Conservation (phyloP, 495 filamentous ascomycete species). For the Neurospora sp. region DNA sequence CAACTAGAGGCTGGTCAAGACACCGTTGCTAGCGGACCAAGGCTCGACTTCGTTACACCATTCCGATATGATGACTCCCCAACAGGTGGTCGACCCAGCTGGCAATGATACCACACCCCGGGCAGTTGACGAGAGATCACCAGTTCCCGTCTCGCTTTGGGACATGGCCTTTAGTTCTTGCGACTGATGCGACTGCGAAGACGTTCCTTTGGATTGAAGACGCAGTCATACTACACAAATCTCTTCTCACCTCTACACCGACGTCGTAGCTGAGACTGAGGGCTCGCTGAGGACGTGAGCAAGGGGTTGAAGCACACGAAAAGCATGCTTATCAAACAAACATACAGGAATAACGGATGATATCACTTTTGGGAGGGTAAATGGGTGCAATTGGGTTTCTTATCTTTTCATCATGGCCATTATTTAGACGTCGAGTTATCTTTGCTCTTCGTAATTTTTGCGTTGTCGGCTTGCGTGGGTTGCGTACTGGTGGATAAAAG, state of each 20-base stretch:
- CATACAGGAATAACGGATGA: neutral
- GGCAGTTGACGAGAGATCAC: neutral
- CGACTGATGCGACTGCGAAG: neutral
- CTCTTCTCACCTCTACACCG: neutral
- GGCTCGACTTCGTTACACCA: neutral
- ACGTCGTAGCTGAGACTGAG: neutral
- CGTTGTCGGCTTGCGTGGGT: neutral
- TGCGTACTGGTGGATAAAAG: neutral
- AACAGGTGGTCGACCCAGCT: neutral
- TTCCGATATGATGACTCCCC: neutral
- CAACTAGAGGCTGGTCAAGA: conserved; percentile 4
- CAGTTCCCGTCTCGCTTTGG: neutral
- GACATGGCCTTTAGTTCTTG: neutral
- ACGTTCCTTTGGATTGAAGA: neutral
- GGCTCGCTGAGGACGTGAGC: neutral
- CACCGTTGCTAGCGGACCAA: neutral
- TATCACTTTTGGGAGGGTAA: neutral
- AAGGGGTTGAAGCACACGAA: neutral
- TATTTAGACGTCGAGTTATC: neutral
- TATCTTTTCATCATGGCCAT: neutral
- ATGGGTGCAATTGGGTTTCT: neutral
- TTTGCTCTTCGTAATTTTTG: neutral
- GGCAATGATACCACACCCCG: neutral
- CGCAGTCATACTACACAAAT: neutral
- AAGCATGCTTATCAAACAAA: neutral